Evolutionary conservation across 163 green algal species (phyloP).

Genomic region (Coccomyxa subellipsoidea): DNA sequence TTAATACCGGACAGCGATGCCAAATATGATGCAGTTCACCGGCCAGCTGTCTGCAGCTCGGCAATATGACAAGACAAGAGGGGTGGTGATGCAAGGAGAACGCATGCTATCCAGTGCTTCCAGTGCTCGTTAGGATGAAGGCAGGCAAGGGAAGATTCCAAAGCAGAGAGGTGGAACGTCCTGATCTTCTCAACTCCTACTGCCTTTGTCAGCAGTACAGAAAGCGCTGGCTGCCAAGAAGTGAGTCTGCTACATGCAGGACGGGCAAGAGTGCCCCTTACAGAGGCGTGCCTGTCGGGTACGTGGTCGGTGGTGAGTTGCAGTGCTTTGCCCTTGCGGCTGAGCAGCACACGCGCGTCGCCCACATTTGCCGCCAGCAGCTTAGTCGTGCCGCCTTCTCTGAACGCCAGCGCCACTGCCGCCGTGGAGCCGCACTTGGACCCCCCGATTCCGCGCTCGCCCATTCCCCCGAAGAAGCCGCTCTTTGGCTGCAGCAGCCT

Average conservation of each 20-base stretch:
- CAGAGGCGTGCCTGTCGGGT: slow-evolving; percentile 57
- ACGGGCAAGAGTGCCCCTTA: neutral
- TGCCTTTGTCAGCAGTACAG: neutral
- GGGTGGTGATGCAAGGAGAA: no score
- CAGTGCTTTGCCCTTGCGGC: slow-evolving; percentile 43
- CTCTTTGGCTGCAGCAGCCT: slow-evolving; percentile 45
- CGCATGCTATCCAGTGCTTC: no score
- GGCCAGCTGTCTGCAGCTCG: no score
- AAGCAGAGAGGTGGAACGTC: no score
- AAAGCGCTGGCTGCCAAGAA: neutral
- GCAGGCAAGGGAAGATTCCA: no score
- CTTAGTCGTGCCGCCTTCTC: slow-evolving; percentile 37
- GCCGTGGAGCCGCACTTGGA: slow-evolving; percentile 89
- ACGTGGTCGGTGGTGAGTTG: slow-evolving; percentile 87
- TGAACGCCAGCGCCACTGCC: slow-evolving; percentile 64
- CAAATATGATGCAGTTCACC: no score
- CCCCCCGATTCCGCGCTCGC: slow-evolving; percentile 88
- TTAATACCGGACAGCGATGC: no score
- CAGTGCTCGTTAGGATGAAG: no score
- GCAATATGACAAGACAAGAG: no score
- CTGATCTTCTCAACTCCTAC: no score
- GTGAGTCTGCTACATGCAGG: no score
- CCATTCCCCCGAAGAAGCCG: slow-evolving; percentile 60
- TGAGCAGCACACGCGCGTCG: slow-evolving; percentile 82
- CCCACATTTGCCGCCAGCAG: slow-evolving; percentile 82